Evolutionary conservation across 805 yeast genomes (phyloP), one percentile per base, ranked within the genome.

Genomic region (Jamesozyma piceae): DNA sequence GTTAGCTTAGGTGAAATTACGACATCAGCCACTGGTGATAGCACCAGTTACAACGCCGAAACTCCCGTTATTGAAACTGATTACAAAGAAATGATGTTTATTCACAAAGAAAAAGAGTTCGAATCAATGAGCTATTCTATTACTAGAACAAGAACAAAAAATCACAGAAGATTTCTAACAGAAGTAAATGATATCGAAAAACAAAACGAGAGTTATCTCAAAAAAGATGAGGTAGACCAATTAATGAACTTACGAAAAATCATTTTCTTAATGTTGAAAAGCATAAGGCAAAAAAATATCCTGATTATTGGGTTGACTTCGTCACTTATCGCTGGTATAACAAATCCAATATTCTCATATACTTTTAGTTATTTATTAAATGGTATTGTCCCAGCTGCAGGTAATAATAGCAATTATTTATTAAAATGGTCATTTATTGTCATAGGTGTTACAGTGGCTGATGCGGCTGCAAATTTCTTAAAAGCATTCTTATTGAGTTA

Each of bases 311-410:
- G 96, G 0, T 42, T 83, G 1, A 0, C 72, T 0, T 49, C 72
- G 4, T 68, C 88, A 0, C 47, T 79, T 0, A 37, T 74, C 1
- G 77, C 80, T 45, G 89, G 95, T 10, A 72, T 72, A 0, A 60
- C 75, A 1, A 80, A 77, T 45, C 97, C 97, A 0, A 63, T 84
- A 0, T 87, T 92, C 48, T 83, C 96, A 0, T 88, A 63, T 55
- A 74, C 82, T 22, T 77, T 89, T 48, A 76, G 97, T 1, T 77
- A 78, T 45, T 62, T 90, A 8, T 62, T 90, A 6, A 60, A 72
- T 20, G 82, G 80, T 13, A 75, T 86, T 52, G 69, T 84, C 9
- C 77, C 82, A 0, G 52, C 46, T 39, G 62, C 35, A 31, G 62
- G 24, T 8, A 65, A 66, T 0, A 45, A 52, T n/a, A 54, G 61